Base-by-base conservation (phyloP, 352 stramenopile species). In the Detonula confervacea region DNA sequence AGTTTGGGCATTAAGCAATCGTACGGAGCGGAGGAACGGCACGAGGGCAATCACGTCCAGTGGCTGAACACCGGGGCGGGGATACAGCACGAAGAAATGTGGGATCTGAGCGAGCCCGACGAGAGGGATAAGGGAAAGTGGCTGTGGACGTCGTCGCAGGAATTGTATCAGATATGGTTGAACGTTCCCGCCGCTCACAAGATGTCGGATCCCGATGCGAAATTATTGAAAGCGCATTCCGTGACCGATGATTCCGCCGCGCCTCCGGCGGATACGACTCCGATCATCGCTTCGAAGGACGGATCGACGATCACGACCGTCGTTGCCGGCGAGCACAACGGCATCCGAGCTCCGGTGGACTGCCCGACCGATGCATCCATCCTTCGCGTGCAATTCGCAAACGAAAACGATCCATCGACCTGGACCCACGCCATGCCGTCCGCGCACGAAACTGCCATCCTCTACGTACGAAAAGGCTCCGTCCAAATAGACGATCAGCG, bases 41-140 rank as follows among this genome's bases (percentile, higher is more conserved):
- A 90, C 59, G 61, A 77, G 6, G 59, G 59, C 30, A 84, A 91
- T 16, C 86, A 93, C 57, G 81, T 93, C 5, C 94, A 97, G 85
- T 96, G 92, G 91, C 81, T 97, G n/a, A 95, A 78, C 18, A 92
- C 94, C 6, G 94, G 93, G 8, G 66, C 73, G 3, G 94, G 94
- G 18, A 81, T 96, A 37, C 71, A 96, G 37, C 94, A 97, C 74
- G 90, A 95, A 78, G 94, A 97, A 90, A 95, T 96, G 88, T 96
- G 90, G 87, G 75, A 88, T 76, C 65, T 91, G 44, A 39, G 55
- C 0, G 54, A 75, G 42, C 73, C 72, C 37, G 55, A 81, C 22
- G 73, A 77, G 11, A 55, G 72, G 46, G 29, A 81, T 68, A 47
- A 77, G 30, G 76, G 47, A 8, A 73, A 60, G 33, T 79, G 30